Evolutionary conservation across 1,284 basidiomycete species (phyloP).

Genomic region (Pseudomicrostroma phylloplanum): DNA sequence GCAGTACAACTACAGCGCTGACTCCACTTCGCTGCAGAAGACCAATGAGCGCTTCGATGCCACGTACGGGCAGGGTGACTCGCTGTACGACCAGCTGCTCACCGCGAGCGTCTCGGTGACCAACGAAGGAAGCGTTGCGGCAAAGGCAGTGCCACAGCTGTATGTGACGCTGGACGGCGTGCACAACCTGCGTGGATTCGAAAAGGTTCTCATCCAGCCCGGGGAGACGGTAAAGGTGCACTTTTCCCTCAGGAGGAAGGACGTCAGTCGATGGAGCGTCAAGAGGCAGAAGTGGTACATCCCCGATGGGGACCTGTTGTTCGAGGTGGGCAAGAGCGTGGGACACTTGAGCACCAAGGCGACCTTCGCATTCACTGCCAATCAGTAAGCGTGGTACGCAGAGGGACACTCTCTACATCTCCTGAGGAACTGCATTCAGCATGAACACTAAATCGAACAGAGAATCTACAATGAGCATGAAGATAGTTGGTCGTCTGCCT

Average conservation of each 20-base stretch:
- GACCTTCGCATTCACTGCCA: neutral
- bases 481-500: no score
- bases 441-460: no score
- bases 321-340: constrained; percentile 16
- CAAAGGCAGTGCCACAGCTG: constrained; percentile 55
- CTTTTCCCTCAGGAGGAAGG: constrained; percentile 24
- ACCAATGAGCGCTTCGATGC: constrained; percentile 53
- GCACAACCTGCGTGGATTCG: constrained; percentile 35
- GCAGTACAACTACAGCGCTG: constrained; percentile 23
- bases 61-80: constrained; percentile 18
- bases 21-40: constrained; percentile 48
- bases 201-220: constrained; percentile 22
- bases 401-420: no score
- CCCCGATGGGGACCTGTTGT: constrained; percentile 17
- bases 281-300: constrained; percentile 24
- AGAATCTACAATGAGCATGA: no score
- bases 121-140: constrained; percentile 52
- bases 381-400: neutral
- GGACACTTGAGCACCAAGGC: constrained; percentile 8
- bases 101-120: constrained; percentile 51
- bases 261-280: constrained; percentile 23
- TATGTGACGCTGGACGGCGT: constrained; percentile 25
- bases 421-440: no score
- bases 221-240: constrained; percentile 25
- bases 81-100: constrained; percentile 55